Percentiles rank a stretch among this genome's conserved stretches.
Conservation (phyloP, 2,329 filamentous ascomycete genomes). For the Diplodia intermedia region DNA sequence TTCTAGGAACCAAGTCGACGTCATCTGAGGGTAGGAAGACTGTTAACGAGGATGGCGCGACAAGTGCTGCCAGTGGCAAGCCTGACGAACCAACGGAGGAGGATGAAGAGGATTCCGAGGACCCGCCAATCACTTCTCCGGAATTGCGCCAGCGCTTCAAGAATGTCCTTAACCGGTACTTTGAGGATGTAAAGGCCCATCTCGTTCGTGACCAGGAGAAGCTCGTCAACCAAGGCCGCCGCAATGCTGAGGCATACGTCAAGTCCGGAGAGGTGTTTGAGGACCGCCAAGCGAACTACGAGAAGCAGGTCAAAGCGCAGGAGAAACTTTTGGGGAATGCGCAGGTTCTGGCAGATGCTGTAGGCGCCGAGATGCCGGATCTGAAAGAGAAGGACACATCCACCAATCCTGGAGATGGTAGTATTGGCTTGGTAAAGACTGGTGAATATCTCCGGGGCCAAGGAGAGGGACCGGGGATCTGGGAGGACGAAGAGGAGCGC, state of each 20-base stretch:
- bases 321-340: slow-evolving; percentile 90
- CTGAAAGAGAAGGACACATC: slow-evolving; percentile 81
- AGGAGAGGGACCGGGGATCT: slow-evolving; percentile 90
- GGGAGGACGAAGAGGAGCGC: slow-evolving; percentile 97
- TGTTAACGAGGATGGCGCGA: slow-evolving; percentile 79
- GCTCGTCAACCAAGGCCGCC: slow-evolving; percentile 82
- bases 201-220: slow-evolving; percentile 91
- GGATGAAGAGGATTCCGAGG: slow-evolving; percentile 64
- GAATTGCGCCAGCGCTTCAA: slow-evolving; percentile 86
- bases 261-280: slow-evolving; percentile 99
- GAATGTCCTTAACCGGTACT: slow-evolving; percentile 84
- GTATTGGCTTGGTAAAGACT: slow-evolving; percentile 91
- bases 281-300: slow-evolving; percentile 93
- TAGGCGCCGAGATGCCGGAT: slow-evolving; percentile 93
- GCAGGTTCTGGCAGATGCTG: slow-evolving; percentile 85
- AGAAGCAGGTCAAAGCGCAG: slow-evolving; percentile 89
- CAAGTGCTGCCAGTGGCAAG: slow-evolving; percentile 59
- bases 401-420: slow-evolving; percentile 70
- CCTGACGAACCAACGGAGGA: slow-evolving; percentile 59
- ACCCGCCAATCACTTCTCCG: slow-evolving; percentile 75
- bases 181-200: slow-evolving; percentile 90
- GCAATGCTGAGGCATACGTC: slow-evolving; percentile 97
- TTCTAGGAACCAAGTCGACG: slow-evolving; percentile 77
- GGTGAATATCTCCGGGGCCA: slow-evolving; percentile 91
- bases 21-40: slow-evolving; percentile 81